A percentile compares a stretch with the other conserved stretches of the same genome.
Evolutionary conservation across 73 alveolate genomes (phyloP).

Genomic region (Blepharisma japonicum): DNA sequence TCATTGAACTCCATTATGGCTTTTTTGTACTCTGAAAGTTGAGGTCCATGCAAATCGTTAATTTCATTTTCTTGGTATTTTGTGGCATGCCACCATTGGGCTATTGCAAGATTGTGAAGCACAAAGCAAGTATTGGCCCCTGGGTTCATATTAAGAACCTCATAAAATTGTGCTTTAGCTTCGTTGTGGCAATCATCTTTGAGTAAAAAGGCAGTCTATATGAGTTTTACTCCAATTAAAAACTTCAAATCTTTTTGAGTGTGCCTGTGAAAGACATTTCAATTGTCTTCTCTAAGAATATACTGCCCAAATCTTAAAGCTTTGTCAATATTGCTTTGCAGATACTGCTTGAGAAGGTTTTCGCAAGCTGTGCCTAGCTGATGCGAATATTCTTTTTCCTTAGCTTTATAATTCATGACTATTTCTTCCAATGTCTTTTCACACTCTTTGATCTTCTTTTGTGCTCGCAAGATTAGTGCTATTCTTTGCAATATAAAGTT

Average conservation of each 20-base stretch:
- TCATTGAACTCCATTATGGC: constrained; percentile 5
- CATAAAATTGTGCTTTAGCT: neutral
- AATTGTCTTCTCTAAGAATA: neutral
- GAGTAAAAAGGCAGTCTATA: constrained; percentile 11
- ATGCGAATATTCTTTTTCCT: neutral
- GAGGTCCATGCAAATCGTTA: neutral
- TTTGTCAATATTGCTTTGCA: neutral
- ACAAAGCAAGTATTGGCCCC: constrained; percentile 18
- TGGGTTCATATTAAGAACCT: constrained; percentile 8
- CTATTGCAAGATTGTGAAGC: neutral
- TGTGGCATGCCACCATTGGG: constrained; percentile 15
- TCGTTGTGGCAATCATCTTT: neutral
- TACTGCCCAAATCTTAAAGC: neutral
- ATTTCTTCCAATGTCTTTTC: constrained; percentile 15
- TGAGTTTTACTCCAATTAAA: neutral
- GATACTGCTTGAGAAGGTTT: neutral
- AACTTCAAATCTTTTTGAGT: constrained; percentile 14
- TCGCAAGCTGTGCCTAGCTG: neutral
- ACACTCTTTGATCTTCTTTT: neutral
- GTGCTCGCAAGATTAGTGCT: constrained; percentile 8
- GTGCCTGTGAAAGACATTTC: neutral
- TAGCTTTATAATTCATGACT: neutral
- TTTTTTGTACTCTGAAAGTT: constrained; percentile 1
- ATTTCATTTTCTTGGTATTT: neutral
- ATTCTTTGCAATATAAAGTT: constrained; percentile 18